These are phyloP conservation scores for Mycena floridula DNA, from an alignment of 768 basidiomycete species.

Conservation along the genomic window DNA sequence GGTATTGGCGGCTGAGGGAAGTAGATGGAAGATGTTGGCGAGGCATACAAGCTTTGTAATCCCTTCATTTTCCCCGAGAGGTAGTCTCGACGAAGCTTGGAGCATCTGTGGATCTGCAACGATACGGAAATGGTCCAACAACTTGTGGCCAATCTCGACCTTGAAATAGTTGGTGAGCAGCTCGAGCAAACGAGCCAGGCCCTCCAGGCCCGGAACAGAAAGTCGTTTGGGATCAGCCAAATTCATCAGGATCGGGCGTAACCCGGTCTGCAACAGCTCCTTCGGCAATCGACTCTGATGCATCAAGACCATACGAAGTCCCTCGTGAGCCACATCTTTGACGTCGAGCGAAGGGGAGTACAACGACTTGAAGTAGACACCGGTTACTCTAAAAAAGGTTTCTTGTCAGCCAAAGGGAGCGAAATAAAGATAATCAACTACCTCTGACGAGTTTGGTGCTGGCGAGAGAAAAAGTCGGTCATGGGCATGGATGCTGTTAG, in stretches of 20 bases:
- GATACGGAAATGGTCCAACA: constrained; percentile 91
- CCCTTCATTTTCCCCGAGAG: constrained; percentile 81
- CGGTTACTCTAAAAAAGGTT: constrained; percentile 61
- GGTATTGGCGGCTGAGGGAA: constrained; percentile 89
- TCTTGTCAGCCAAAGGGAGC: not conserved
- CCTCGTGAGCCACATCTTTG: constrained; percentile 93
- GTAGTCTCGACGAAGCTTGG: constrained; percentile 69
- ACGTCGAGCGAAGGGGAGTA: constrained; percentile 89
- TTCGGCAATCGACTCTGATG: constrained; percentile 91
- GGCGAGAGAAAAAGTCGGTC: constrained; percentile 87
- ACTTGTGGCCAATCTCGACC: constrained; percentile 96
- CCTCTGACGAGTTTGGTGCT: constrained; percentile 82
- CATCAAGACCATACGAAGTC: constrained; percentile 79
- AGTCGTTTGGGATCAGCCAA: constrained; percentile 93
- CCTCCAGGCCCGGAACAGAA: constrained; percentile 88
- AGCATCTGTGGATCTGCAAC: constrained; percentile 89
- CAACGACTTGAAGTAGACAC: constrained; percentile 97
- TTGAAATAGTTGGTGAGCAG: constrained; percentile 98
- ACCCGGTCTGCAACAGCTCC: constrained; percentile 89
- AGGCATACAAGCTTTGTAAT: constrained; percentile 92
- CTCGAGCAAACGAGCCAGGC: constrained; percentile 88
- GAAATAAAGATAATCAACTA: constrained; percentile 23
- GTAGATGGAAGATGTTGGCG: constrained; percentile 94
- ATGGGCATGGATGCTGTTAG: constrained; percentile 92
- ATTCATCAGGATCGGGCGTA: constrained; percentile 96